A percentile compares a stretch with the other conserved stretches of the same genome.
These are phyloP conservation scores for Saccharomyces kudriavzevii DNA, from an alignment of 805 yeast species.

Conservation along the genomic window DNA sequence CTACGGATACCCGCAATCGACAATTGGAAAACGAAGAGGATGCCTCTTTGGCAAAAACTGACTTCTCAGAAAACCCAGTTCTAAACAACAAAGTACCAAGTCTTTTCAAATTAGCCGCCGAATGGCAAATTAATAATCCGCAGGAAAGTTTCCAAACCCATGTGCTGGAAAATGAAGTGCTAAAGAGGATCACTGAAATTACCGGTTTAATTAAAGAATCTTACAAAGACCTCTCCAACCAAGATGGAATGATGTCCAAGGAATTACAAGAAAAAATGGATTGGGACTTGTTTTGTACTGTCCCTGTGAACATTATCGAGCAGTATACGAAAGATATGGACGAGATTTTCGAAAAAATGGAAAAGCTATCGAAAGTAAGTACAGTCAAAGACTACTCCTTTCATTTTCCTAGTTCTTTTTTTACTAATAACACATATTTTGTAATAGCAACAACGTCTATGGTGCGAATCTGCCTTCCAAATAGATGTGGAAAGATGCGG, in stretches of 20 bases:
- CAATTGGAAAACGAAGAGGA: neutral
- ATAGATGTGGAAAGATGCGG: constrained; percentile 27
- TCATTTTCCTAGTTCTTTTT: neutral
- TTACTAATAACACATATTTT: neutral
- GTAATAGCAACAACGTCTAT: constrained; percentile 18
- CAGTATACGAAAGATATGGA: constrained; percentile 24
- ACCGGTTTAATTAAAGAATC: constrained; percentile 8
- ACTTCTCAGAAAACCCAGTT: neutral
- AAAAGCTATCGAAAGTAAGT: constrained; percentile 19
- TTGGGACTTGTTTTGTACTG: constrained; percentile 27
- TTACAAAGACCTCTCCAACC: constrained; percentile 2
- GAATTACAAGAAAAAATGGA: constrained; percentile 13
- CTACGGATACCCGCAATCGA: neutral
- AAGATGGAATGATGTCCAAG: constrained; percentile 4
- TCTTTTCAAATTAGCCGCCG: constrained; percentile 14
- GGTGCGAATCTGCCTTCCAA: constrained; percentile 30
- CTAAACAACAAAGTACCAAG: neutral
- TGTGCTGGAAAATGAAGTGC: constrained; percentile 13
- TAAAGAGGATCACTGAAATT: constrained; percentile 12
- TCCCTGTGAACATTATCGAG: constrained; percentile 26
- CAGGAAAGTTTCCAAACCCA: constrained; percentile 7
- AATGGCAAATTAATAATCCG: constrained; percentile 19
- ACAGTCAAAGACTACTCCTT: neutral
- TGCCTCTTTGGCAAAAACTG: neutral
- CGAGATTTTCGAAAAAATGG: constrained; percentile 14